Base-by-base conservation (phyloP, 1,284 basidiomycete genomes). In the Fistulina hepatica region DNA sequence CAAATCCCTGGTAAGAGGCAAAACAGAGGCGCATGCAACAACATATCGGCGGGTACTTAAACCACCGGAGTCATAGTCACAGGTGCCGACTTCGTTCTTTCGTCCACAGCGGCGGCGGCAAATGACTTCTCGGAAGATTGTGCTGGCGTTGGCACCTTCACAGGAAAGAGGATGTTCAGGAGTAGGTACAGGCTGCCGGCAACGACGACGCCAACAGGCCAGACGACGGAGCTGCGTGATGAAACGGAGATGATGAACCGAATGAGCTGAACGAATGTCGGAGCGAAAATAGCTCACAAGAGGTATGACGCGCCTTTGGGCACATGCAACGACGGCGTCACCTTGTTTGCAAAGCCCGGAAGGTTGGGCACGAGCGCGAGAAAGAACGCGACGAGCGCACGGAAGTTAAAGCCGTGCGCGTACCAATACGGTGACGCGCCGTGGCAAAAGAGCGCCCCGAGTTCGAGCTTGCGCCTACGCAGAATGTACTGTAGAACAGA, bases 311-410 rank as follows among this genome's bases (percentile, higher is more conserved):
- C 40, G 8, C 41, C 45, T 6, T 43, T 23, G 21, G 44, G 44
- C 10, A 45, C 33, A 20, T 39, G 6, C 8, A 37, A 5, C 3
- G 31, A 32, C 8, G 8, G 6, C 21, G 45, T 45, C 1, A 48
- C 41, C n/a, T 33, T 44, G 20, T 6, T 20, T 2, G 37, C 43
- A 31, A 50, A 48, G 11, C 49, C 49, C 9, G 47, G 47, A 2
- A 50, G 21, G 27, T 43, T 50, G 4, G 49, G 49, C 3, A 50
- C 33, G 19, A 48, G 27, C 1, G 42, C 49, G 4, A 48, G 35
- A 11, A 37, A 4, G 31, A 48, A 50, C 2, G 49, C 45, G 17
- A 22, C 39, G 10, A 48, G 21, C 21, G 49, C 47, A 9, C 49
- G 45, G 12, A 39, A 15, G 32, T 48, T 48, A 31, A 45, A 38